Conservation (phyloP, 805 yeast genomes). For the Dipodascus geniculatus region DNA sequence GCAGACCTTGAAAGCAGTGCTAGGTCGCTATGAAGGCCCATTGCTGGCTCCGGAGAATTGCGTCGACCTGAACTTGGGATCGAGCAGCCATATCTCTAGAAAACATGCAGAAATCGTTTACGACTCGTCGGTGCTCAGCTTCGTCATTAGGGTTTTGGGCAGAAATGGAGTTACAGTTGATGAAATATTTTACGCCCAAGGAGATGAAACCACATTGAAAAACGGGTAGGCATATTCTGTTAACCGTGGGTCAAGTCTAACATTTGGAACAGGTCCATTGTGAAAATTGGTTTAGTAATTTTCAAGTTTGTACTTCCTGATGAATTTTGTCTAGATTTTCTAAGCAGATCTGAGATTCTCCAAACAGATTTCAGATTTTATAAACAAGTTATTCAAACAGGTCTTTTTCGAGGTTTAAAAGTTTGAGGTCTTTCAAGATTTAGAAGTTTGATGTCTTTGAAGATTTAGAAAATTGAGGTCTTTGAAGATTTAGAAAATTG, state of each 20-base stretch:
- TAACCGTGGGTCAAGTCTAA: background rate
- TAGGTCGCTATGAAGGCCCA: slow-evolving; percentile 70
- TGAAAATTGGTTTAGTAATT: background rate
- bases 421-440: too few species aligned
- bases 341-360: too few species aligned
- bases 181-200: slow-evolving; percentile 78
- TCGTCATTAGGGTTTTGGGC: slow-evolving; percentile 84
- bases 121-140: slow-evolving; percentile 90
- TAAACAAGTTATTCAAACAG: too few species aligned
- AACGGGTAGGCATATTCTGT: slow-evolving; percentile 46
- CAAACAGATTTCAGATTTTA: too few species aligned
- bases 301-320: background rate
- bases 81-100: slow-evolving; percentile 88
- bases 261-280: background rate
- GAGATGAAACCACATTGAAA: slow-evolving; percentile 75
- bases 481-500: too few species aligned
- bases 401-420: too few species aligned
- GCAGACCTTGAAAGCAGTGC: slow-evolving; percentile 85
- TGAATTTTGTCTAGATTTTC: too few species aligned
- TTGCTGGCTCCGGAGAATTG: slow-evolving; percentile 35
- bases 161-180: slow-evolving; percentile 96
- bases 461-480: too few species aligned
- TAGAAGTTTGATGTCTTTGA: too few species aligned
- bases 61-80: slow-evolving; percentile 83
- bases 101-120: slow-evolving; percentile 95